Percentiles rank a stretch among this genome's conserved stretches.
phyloP scores from a whole-genome alignment of 345 rosid species.

The Laguncularia racemosa region DNA sequence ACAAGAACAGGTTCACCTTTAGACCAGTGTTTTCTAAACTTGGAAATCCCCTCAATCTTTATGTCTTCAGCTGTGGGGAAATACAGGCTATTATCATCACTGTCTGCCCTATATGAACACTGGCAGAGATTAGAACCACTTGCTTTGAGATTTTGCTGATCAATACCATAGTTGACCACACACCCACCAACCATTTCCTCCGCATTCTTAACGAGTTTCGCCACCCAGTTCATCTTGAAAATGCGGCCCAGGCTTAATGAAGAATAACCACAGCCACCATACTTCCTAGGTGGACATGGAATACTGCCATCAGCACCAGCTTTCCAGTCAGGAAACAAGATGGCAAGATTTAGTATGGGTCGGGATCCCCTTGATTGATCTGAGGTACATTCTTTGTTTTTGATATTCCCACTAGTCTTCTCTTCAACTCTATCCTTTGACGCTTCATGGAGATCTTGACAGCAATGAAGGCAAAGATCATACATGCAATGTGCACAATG shows the following conservation, averaged over 20 bases:
- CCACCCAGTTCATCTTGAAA: conserved; percentile 98
- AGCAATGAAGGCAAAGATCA: conserved; percentile 89
- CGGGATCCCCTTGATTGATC: conserved; percentile 22
- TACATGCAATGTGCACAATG: conserved; percentile 74
- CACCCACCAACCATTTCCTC: conserved; percentile 95
- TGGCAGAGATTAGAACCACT: conserved; percentile 35
- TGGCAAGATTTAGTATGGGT: conserved; percentile 37
- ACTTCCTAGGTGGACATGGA: conserved; percentile 79
- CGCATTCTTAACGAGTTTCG: conserved; percentile 85
- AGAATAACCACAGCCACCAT: conserved; percentile 72
- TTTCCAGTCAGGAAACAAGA: conserved; percentile 76
- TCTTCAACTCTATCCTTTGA: conserved; percentile 22
- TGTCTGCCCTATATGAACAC: conserved; percentile 48
- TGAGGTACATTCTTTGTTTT: conserved; percentile 15
- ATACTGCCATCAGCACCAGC: conserved; percentile 78
- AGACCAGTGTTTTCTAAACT: conserved; percentile 73
- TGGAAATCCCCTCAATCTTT: conserved; percentile 45
- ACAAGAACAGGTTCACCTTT: conserved; percentile 71
- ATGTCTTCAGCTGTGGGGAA: conserved; percentile 48
- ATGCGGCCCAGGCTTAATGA: conserved; percentile 72
- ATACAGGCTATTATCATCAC: conserved; percentile 55
- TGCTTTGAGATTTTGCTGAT: conserved; percentile 18
- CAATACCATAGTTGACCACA: conserved; percentile 36
- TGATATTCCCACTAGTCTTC: conserved; percentile 23
- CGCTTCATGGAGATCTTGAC: conserved; percentile 84